Conservation (phyloP, 768 basidiomycete species). For the Boletus subparvulus region DNA sequence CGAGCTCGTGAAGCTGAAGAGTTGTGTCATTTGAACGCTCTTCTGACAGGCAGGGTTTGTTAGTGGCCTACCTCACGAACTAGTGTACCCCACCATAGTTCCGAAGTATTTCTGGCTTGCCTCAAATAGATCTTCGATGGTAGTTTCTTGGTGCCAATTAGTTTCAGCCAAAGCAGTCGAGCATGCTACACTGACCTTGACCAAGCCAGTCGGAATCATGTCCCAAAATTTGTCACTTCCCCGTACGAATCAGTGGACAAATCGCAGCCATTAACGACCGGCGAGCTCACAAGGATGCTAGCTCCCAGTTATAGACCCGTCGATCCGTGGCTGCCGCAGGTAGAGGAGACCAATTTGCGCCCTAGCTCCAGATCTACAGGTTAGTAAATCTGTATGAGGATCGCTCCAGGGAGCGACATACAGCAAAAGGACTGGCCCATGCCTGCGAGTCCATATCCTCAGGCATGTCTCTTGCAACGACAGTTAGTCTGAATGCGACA, state of each 20-base stretch:
- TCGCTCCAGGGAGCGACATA: constrained; percentile 20
- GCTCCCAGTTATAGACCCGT: constrained; percentile 39
- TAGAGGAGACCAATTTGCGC: constrained; percentile 48
- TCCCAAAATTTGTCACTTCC: constrained; percentile 47
- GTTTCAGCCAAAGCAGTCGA: neutral
- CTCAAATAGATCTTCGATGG: constrained; percentile 36
- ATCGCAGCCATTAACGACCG: neutral
- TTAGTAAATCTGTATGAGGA: neutral
- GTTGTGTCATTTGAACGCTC: neutral
- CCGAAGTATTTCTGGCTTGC: constrained; percentile 16
- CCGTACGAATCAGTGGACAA: constrained; percentile 5
- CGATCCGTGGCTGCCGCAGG: constrained; percentile 36
- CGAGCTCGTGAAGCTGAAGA: constrained; percentile 34
- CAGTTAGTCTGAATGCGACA: constrained; percentile 21
- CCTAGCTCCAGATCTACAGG: constrained; percentile 27
- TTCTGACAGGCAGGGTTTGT: neutral
- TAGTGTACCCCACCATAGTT: constrained; percentile 41
- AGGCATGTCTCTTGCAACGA: constrained; percentile 40
- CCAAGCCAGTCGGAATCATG: constrained; percentile 45
- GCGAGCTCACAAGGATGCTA: constrained; percentile 40
- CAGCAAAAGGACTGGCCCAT: constrained; percentile 54
- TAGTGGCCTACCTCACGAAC: constrained; percentile 37
- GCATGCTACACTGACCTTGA: constrained; percentile 30
- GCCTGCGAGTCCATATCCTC: constrained; percentile 40
- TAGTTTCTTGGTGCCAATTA: constrained; percentile 34